Evolutionary conservation across 2,329 filamentous ascomycete species (phyloP), one percentile per base, ranked within the genome.

Genomic region (Ceratocystis papillata): DNA sequence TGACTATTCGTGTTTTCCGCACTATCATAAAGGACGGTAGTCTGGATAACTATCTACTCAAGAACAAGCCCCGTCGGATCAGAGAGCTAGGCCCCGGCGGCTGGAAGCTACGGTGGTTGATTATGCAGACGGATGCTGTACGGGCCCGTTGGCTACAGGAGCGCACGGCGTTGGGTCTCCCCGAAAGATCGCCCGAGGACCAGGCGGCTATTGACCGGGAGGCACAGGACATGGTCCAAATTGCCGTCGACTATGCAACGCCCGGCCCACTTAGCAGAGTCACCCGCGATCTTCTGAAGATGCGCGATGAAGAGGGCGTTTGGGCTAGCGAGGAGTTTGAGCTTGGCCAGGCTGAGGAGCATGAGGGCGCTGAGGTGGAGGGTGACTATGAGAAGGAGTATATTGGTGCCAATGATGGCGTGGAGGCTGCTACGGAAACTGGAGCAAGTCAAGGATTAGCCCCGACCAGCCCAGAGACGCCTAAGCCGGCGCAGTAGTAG

Each of bases 41-140:
- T 6, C 80, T 99, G 69, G 94, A 99, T 75, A 86, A 91, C 72
- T 99, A 99, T 77, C 79, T 99, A 59, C 80, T 96, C 53, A 91
- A 90, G 70, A 83, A 85, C 74, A 94, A 90, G 77, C 79, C 87
- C 17, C 82, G 80, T 50, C 83, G 94, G 69, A 81, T 97, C 73
- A 89, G 87, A 78, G 90, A 96, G 76, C 79, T 99, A 67, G 94
- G 94, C 4, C 85, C 93, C 64, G 87, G 87, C 70, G 94, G 94
- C 5, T 99, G 94, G 94, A 84, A 87, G 71, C 78, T 99, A 72
- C 81, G 94, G 70, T 96, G 91, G 89, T 83, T 89, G 69, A 79
- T 99, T 68, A 90, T 96, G 87, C 89, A 93, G 78, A 91, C 86
- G 3, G 72, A 73, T 1, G 77, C 77, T 22, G 82, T 95, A 63